phyloP scores from a whole-genome alignment of 2,329 filamentous ascomycete genomes.

The Didymella pinodella region DNA sequence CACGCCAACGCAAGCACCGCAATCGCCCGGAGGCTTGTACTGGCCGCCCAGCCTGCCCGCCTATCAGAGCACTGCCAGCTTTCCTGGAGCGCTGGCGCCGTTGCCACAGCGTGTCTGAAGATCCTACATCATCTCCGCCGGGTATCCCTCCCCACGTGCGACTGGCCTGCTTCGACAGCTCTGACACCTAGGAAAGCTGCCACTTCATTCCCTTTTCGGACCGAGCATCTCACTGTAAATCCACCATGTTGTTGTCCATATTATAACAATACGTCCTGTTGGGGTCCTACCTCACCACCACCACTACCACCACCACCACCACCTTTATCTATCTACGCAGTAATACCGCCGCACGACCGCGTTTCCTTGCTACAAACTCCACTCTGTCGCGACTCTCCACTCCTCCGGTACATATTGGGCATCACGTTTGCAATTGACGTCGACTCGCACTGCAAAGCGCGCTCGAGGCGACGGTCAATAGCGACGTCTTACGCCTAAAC shows the following conservation, averaged over 20 bases:
- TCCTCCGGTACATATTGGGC: constrained; percentile 11
- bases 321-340: constrained; percentile 20
- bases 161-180: constrained; percentile 31
- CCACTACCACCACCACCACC: constrained; percentile 32
- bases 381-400: constrained; percentile 21
- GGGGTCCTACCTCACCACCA: constrained; percentile 44
- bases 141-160: constrained; percentile 40
- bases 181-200: constrained; percentile 34
- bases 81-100: constrained; percentile 22
- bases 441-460: constrained; percentile 2
- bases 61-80: constrained; percentile 13
- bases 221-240: constrained; percentile 33
- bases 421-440: constrained; percentile 11
- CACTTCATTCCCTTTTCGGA: constrained; percentile 40
- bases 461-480: constrained; percentile 2
- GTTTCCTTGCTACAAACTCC: constrained; percentile 13
- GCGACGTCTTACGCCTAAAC: constrained; percentile 7
- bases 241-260: constrained; percentile 48
- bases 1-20: constrained; percentile 12
- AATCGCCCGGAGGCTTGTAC: constrained; percentile 10
- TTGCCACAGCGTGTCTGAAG: constrained; percentile 46
- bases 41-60: constrained; percentile 8
- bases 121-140: constrained; percentile 44
- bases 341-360: constrained; percentile 18
- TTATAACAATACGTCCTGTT: constrained; percentile 50